These are phyloP conservation scores for Penicillium sp. DNA, from an alignment of 2,329 filamentous ascomycete genomes.

Conservation along the genomic window DNA sequence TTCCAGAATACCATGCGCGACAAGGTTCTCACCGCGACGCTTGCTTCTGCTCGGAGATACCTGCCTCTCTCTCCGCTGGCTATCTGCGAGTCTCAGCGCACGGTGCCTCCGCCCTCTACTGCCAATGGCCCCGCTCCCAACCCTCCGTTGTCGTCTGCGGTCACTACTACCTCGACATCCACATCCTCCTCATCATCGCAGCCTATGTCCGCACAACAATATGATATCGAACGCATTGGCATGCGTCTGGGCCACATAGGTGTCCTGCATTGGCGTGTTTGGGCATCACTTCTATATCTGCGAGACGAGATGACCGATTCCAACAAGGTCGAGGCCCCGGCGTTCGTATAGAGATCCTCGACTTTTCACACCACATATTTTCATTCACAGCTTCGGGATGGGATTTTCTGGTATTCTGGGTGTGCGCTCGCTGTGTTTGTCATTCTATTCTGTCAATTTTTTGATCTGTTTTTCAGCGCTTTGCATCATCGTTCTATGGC, in stretches of 20 bases:
- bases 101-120: constrained; percentile 18
- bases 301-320: constrained; percentile 28
- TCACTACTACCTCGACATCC: not conserved
- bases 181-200: constrained; percentile 6
- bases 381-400: not conserved
- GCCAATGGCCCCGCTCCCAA: constrained; percentile 8
- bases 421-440: not conserved
- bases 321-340: constrained; percentile 5
- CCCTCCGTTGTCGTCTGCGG: constrained; percentile 1
- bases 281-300: constrained; percentile 72
- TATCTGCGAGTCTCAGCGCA: constrained; percentile 47
- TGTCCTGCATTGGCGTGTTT: constrained; percentile 87
- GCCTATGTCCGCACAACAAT: constrained; percentile 27
- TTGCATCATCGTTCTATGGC: constrained; percentile 3
- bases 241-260: constrained; percentile 80
- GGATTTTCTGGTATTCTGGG: not conserved
- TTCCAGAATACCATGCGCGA: constrained; percentile 37
- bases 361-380: not conserved
- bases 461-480: constrained; percentile 23
- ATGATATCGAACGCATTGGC: constrained; percentile 57
- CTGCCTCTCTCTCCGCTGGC: constrained; percentile 44
- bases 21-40: constrained; percentile 35
- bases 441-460: not conserved
- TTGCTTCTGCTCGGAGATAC: constrained; percentile 38
- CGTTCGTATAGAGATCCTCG: constrained; percentile 17